These are phyloP conservation scores for Fusarium sp. DNA, from an alignment of 2,329 filamentous ascomycete genomes.

Conservation along the genomic window DNA sequence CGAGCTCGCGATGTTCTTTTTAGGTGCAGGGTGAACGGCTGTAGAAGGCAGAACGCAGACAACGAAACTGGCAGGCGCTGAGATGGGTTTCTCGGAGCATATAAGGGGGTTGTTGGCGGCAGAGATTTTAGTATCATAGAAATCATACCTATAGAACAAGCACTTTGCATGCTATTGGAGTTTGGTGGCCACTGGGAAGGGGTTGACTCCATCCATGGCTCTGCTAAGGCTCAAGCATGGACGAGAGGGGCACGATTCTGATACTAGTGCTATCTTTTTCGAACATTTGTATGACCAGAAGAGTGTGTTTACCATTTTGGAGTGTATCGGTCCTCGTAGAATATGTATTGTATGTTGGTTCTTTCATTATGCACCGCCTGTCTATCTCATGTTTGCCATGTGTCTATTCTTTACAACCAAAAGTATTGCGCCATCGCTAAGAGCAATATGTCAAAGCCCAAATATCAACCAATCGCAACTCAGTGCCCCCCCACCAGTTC, in stretches of 20 bases:
- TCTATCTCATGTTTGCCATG: conserved; percentile 18
- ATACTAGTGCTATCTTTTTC: neutral
- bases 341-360: neutral
- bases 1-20: conserved; percentile 32
- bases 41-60: conserved; percentile 20
- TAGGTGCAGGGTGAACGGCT: conserved; percentile 18
- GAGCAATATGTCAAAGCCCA: neutral
- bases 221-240: neutral
- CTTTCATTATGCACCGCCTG: conserved; percentile 8
- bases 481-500: conserved; percentile 18
- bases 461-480: neutral
- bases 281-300: neutral
- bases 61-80: conserved; percentile 34
- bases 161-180: neutral
- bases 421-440: conserved; percentile 33
- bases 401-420: conserved; percentile 13
- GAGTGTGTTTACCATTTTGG: neutral
- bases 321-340: neutral
- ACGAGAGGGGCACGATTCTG: neutral
- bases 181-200: neutral
- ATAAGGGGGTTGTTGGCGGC: conserved; percentile 22
- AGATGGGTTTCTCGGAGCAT: conserved; percentile 37
- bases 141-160: conserved; percentile 37
- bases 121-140: conserved; percentile 27
- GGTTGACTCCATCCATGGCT: neutral